Conservation (phyloP, 75 land plant genomes). For the Adiantum capillusveneris region DNA sequence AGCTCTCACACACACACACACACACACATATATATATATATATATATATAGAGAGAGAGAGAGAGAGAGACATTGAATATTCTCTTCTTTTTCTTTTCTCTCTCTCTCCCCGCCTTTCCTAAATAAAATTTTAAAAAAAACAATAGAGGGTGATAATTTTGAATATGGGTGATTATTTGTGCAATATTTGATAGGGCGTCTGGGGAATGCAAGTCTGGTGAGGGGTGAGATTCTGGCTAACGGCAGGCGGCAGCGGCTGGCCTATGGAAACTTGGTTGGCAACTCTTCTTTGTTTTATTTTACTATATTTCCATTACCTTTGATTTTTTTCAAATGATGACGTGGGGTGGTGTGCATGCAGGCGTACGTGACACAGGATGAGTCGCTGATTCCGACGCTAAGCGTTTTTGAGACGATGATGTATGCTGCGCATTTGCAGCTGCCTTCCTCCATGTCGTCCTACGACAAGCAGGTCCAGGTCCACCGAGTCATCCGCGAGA, state of each 20-base stretch:
- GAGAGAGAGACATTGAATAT: no score
- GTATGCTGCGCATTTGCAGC: slow-evolving; percentile 79
- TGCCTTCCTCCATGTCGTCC: slow-evolving; percentile 55
- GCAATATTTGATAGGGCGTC: no score
- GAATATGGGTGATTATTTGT: no score
- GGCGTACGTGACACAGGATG: slow-evolving; percentile 97
- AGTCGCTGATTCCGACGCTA: slow-evolving; percentile 76
- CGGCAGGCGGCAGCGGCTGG: slow-evolving; percentile 13
- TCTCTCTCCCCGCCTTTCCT: no score
- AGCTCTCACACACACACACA: no score
- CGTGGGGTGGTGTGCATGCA: no score
- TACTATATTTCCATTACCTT: background rate
- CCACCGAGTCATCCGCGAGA: slow-evolving; percentile 76
- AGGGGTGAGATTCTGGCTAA: slow-evolving; percentile 13
- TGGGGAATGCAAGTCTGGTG: no score
- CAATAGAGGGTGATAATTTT: no score
- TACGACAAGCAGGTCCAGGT: slow-evolving; percentile 66
- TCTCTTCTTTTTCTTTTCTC: no score
- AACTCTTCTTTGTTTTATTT: background rate
- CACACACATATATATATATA: no score
- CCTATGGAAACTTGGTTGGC: slow-evolving; percentile 16
- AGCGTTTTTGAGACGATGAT: slow-evolving; percentile 77
- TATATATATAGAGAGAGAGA: no score
- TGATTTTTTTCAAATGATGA: background rate
- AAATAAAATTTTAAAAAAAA: no score